Conservation (phyloP, 352 stramenopile species). For the Phytopythium chamaehyphon region DNA sequence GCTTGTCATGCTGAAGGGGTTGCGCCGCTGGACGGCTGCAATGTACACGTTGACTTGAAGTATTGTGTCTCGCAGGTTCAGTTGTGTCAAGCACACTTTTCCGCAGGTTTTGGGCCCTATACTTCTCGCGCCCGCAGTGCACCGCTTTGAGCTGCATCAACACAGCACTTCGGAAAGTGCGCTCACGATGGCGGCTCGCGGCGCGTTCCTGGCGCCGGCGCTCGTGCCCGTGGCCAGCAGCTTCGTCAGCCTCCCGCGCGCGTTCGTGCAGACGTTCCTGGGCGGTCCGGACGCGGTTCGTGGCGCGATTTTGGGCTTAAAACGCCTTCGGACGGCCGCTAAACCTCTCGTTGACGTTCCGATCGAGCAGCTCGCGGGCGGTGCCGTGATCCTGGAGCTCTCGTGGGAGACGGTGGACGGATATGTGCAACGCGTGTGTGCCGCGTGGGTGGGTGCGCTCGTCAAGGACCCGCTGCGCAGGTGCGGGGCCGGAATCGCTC, state of each 20-base stretch:
- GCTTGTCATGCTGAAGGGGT: no score
- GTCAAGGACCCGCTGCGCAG: slow-evolving; percentile 50
- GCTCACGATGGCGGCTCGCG: slow-evolving; percentile 28
- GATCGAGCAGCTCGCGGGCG: slow-evolving; percentile 19
- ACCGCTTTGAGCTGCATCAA: no score
- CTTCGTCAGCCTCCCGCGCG: slow-evolving; percentile 66
- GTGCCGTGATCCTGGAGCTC: slow-evolving; percentile 63
- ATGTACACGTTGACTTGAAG: no score
- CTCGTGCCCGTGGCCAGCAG: slow-evolving; percentile 62
- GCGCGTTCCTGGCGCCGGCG: slow-evolving; percentile 57
- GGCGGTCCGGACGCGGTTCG: slow-evolving; percentile 26
- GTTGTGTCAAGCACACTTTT: no score
- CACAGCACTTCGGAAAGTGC: no score
- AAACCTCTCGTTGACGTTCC: no score
- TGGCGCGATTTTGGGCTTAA: background rate
- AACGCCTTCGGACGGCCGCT: background rate
- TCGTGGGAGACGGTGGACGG: slow-evolving; percentile 80
- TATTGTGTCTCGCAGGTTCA: no score
- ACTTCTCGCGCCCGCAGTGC: no score
- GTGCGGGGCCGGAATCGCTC: no score
- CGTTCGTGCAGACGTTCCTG: slow-evolving; percentile 67
- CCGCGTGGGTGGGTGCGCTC: slow-evolving; percentile 64
- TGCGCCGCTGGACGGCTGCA: no score
- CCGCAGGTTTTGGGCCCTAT: no score
- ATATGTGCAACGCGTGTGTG: slow-evolving; percentile 70